phyloP scores from a whole-genome alignment of 179 eudicot genomes.

The Drosera spatulata region DNA sequence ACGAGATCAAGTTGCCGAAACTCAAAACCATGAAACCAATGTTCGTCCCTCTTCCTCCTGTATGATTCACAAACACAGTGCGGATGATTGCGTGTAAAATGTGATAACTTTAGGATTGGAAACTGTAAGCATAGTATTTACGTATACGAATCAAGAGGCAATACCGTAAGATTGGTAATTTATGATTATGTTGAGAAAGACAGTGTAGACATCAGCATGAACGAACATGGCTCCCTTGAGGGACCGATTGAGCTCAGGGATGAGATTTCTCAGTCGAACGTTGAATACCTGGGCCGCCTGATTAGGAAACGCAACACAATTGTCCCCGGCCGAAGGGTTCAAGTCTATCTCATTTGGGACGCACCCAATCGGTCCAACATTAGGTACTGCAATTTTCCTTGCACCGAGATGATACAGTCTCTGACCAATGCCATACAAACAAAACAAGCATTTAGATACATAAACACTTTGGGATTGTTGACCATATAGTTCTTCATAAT shows the following conservation, averaged over 20 bases:
- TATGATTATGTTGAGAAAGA: constrained; percentile 34
- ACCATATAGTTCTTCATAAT: no score
- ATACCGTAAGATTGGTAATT: constrained; percentile 58
- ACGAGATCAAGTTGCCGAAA: no score
- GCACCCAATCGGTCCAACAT: constrained; percentile 89
- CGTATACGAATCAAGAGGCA: no score
- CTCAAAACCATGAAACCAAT: no score
- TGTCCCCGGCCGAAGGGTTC: constrained; percentile 44
- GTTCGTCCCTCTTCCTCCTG: no score
- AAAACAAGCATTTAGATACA: no score
- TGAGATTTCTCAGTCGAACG: constrained; percentile 29
- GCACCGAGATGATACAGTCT: constrained; percentile 74
- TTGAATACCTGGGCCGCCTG: constrained; percentile 59
- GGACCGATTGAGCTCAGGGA: constrained; percentile 24
- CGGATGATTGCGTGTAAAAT: no score
- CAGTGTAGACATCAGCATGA: constrained; percentile 54
- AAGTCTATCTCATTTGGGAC: constrained; percentile 61
- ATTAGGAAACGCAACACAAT: constrained; percentile 58
- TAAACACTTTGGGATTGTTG: no score
- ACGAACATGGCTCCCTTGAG: constrained; percentile 46
- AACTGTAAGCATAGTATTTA: no score
- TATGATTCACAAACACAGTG: no score
- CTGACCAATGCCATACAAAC: no score
- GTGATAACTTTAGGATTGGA: no score
- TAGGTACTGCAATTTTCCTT: constrained; percentile 52